Evolutionary conservation across 352 stramenopile species (phyloP).

Genomic region (Globisporangium cystogenes): DNA sequence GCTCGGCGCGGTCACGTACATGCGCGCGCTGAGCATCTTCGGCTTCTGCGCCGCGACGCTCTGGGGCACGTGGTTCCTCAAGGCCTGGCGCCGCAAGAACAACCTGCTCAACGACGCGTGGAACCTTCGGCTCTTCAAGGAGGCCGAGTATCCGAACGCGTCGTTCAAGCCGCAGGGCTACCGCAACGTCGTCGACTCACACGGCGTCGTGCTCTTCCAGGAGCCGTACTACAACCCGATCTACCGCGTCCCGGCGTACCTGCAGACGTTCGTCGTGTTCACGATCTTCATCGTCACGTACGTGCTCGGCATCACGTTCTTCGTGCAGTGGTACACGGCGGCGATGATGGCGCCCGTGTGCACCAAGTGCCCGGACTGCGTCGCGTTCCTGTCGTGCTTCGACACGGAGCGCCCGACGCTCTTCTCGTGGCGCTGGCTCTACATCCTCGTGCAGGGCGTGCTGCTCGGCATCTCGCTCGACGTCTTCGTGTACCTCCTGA

Average conservation of each 20-base stretch:
- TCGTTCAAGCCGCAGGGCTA: constrained; percentile 75
- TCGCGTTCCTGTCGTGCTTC: constrained; percentile 79
- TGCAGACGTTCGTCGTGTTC: constrained; percentile 80
- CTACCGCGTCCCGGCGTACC: constrained; percentile 70
- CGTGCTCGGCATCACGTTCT: constrained; percentile 75
- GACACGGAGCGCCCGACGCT: constrained; percentile 68
- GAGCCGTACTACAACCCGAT: constrained; percentile 82
- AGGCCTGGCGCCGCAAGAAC: constrained; percentile 73
- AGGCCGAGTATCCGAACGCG: constrained; percentile 80
- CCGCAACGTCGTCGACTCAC: constrained; percentile 66
- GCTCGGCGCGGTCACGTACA: constrained; percentile 68
- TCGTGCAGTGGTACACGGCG: constrained; percentile 84
- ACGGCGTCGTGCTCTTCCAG: constrained; percentile 64
- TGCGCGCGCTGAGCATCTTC: constrained; percentile 75
- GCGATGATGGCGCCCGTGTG: constrained; percentile 83
- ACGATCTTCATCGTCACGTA: constrained; percentile 77
- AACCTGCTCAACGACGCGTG: constrained; percentile 76
- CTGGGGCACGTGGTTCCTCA: constrained; percentile 77
- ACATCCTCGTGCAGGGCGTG: constrained; percentile 82
- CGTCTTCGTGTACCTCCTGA: constrained; percentile 79
- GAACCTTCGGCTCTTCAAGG: constrained; percentile 83
- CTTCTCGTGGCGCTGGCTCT: constrained; percentile 70
- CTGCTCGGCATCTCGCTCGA: constrained; percentile 80
- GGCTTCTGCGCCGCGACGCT: constrained; percentile 69
- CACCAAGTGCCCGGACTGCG: constrained; percentile 65